phyloP scores from a whole-genome alignment of 768 basidiomycete species.

The Lactarius deliciosus region DNA sequence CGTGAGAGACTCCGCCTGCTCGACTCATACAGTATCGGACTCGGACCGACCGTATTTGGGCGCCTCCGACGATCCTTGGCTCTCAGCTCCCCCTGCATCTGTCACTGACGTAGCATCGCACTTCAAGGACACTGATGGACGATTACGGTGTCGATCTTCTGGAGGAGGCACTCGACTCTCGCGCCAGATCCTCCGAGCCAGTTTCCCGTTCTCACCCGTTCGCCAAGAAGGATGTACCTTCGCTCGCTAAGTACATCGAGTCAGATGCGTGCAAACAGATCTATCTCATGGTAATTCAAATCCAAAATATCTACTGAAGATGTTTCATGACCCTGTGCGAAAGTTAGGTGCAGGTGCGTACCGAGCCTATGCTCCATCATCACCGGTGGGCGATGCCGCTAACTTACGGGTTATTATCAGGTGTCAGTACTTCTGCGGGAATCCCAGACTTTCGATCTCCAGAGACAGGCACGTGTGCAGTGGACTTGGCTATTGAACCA shows the following conservation, averaged over 20 bases:
- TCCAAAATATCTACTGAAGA: neutral
- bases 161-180: neutral
- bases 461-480: constrained; percentile 59
- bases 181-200: neutral
- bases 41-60: neutral
- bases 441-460: constrained; percentile 91
- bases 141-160: constrained; percentile 19
- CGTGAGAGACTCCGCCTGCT: neutral
- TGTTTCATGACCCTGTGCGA: neutral
- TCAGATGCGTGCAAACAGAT: constrained; percentile 35
- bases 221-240: constrained; percentile 24
- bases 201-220: constrained; percentile 7
- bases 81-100: neutral
- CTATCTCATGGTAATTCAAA: constrained; percentile 34
- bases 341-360: constrained; percentile 30
- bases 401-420: constrained; percentile 36
- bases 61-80: neutral
- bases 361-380: neutral
- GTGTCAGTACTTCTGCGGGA: constrained; percentile 76
- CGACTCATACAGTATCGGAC: neutral
- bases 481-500: neutral
- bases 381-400: neutral
- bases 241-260: constrained; percentile 35
- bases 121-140: constrained; percentile 13
- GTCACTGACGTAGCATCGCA: neutral